Percentiles rank a stretch among this genome's conserved stretches.
Evolutionary conservation across 306 rosid genomes (phyloP).

Genomic region (Castanea crenata): DNA sequence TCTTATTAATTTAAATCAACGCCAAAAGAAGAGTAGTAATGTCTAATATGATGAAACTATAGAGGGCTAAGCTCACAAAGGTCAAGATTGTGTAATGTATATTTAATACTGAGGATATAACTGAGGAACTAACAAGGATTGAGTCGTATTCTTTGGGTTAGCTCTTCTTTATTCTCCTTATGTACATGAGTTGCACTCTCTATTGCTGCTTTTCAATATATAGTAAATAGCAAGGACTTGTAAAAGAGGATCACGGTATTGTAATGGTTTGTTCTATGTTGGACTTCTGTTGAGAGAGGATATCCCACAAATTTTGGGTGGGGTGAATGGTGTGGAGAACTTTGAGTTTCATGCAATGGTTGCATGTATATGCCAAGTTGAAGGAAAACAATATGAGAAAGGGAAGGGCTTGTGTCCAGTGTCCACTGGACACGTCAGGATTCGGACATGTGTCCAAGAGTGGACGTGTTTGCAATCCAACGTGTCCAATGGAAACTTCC

Average conservation of each 20-base stretch:
- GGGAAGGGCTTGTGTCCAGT: too few relatives aligned
- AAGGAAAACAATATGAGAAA: neutral
- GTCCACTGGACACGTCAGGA: too few relatives aligned
- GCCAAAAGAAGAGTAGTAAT: neutral
- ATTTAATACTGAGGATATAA: neutral
- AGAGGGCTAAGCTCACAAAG: neutral
- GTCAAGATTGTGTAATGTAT: neutral
- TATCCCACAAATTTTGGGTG: too few relatives aligned
- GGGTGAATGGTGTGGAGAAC: too few relatives aligned
- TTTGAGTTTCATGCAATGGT: neutral
- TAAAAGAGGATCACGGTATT: neutral
- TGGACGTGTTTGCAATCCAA: too few relatives aligned
- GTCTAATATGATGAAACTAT: neutral
- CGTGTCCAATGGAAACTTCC: too few relatives aligned
- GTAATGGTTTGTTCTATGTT: too few relatives aligned
- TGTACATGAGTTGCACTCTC: neutral
- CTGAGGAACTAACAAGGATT: neutral
- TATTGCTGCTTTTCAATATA: neutral
- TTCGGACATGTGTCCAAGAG: too few relatives aligned
- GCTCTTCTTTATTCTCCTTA: neutral
- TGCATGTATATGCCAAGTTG: neutral
- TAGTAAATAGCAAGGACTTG: neutral
- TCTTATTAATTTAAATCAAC: neutral
- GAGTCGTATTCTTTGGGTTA: neutral
- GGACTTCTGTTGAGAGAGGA: too few relatives aligned